Percentiles rank a stretch among this genome's conserved stretches.
phyloP scores from a whole-genome alignment of 148 eudicot species.

The Fagopyrum tataricum region DNA sequence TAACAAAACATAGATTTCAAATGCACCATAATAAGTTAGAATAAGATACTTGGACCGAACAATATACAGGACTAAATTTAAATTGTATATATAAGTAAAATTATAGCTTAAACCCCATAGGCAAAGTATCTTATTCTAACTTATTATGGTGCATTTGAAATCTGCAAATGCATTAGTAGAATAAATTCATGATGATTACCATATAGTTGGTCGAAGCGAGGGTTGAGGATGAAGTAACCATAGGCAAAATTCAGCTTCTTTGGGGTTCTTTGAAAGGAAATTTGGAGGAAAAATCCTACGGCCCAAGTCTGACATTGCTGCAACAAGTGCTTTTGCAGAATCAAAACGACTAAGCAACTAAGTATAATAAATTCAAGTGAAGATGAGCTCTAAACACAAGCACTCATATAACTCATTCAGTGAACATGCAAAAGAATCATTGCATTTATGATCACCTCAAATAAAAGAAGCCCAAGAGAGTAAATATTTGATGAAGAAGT shows the following conservation, averaged over 20 bases:
- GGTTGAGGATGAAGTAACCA: constrained; percentile 1
- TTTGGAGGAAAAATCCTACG: constrained; percentile 84
- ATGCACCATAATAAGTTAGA: too few species aligned
- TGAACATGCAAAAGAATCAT: background rate
- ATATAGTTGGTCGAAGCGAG: background rate
- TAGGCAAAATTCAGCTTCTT: constrained; percentile 53
- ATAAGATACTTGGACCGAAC: too few species aligned
- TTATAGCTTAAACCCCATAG: too few species aligned
- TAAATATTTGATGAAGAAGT: constrained; percentile 64
- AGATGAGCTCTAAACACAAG: background rate
- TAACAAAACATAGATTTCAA: background rate
- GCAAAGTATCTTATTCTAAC: too few species aligned
- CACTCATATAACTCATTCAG: background rate
- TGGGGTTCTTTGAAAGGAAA: constrained; percentile 77
- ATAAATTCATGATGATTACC: background rate
- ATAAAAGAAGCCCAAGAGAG: constrained; percentile 71
- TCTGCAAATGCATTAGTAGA: background rate
- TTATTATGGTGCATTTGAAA: too few species aligned
- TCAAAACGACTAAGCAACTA: constrained; percentile 79
- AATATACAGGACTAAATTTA: too few species aligned
- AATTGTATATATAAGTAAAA: too few species aligned
- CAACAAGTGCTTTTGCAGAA: constrained; percentile 51
- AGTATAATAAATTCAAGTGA: constrained; percentile 8
- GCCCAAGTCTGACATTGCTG: constrained; percentile 80
- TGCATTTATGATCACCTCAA: constrained; percentile 46